Evolutionary conservation across 768 basidiomycete species (phyloP).

Genomic region (Nidularia pulvinata): DNA sequence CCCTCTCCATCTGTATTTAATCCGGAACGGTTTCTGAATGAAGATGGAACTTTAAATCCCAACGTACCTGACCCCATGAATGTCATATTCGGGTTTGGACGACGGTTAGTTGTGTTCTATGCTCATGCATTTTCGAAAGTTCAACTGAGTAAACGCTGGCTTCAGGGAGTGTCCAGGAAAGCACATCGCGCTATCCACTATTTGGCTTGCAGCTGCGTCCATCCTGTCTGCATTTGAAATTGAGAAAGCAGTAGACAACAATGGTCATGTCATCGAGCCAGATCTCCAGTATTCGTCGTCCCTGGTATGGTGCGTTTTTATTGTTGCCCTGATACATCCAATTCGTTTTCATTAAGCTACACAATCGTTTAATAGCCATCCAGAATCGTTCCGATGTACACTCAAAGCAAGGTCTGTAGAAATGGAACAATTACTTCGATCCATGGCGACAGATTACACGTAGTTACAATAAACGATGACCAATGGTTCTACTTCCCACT

Average conservation of each 20-base stretch:
- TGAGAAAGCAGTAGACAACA: background rate
- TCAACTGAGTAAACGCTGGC: background rate
- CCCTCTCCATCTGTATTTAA: too few species aligned
- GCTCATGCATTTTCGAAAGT: background rate
- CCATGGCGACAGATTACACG: too few species aligned
- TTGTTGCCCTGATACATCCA: background rate
- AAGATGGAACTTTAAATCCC: slow-evolving; percentile 1
- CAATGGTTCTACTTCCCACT: too few species aligned
- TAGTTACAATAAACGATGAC: too few species aligned
- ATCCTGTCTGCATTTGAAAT: background rate
- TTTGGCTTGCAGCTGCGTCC: background rate
- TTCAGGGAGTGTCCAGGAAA: background rate
- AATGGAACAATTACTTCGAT: too few species aligned
- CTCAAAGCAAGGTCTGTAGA: background rate
- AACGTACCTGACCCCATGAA: background rate
- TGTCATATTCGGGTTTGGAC: background rate
- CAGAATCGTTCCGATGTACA: background rate
- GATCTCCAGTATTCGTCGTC: background rate
- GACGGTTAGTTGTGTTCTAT: background rate
- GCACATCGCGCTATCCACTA: background rate
- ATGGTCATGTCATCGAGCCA: background rate
- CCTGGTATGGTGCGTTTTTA: background rate
- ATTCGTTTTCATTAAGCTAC: background rate
- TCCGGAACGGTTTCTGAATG: background rate
- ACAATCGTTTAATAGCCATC: background rate